Percentiles rank a stretch among this genome's conserved stretches.
Conservation (phyloP, 2,329 filamentous ascomycete species). For the Macrophomina tecta region DNA sequence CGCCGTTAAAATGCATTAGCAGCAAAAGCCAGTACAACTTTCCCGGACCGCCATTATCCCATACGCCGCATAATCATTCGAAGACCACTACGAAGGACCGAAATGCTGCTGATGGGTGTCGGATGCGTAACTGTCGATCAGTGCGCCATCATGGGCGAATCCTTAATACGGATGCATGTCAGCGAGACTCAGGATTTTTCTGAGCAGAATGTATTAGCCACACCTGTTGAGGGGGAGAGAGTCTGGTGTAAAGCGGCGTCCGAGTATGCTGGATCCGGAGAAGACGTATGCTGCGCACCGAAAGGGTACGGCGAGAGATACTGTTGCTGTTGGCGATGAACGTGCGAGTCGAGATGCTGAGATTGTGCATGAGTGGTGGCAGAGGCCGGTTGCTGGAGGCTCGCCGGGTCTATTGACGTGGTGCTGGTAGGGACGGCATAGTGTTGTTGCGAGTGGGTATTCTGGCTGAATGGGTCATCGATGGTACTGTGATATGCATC, state of each 20-base stretch:
- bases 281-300: background rate
- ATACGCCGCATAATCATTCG: no score
- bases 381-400: background rate
- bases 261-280: background rate
- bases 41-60: no score
- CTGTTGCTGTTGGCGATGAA: background rate
- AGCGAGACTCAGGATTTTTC: background rate
- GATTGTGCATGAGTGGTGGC: background rate
- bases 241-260: background rate
- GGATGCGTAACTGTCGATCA: conserved; percentile 13
- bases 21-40: no score
- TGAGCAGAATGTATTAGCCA: background rate
- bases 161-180: background rate
- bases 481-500: background rate
- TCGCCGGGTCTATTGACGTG: conserved; percentile 13
- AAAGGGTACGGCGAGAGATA: conserved; percentile 18
- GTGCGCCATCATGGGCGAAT: background rate
- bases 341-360: background rate
- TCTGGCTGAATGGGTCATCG: background rate
- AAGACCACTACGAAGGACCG: background rate
- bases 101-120: conserved; percentile 17
- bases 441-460: background rate
- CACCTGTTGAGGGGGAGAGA: background rate
- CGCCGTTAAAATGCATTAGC: background rate
- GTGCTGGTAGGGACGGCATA: background rate